Evolutionary conservation across 176 grass and related monocot species (phyloP).

Genomic region (Zoysia pacifica): DNA sequence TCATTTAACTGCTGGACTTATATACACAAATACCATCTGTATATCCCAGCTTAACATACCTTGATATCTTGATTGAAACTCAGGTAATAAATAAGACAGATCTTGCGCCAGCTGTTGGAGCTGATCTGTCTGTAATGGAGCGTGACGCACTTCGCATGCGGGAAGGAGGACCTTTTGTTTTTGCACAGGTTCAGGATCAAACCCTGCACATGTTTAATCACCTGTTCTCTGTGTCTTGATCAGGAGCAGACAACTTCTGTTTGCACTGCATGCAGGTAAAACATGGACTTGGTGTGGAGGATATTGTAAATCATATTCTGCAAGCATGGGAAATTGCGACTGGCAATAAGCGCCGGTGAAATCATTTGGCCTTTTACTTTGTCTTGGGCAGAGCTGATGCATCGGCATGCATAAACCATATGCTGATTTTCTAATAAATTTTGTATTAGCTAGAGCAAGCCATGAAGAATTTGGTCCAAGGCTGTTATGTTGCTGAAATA

Average conservation of each 20-base stretch:
- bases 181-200: slow-evolving; percentile 69
- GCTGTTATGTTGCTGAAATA: neutral
- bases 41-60: neutral
- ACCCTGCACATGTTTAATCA: neutral
- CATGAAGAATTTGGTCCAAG: neutral
- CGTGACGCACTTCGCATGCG: slow-evolving; percentile 80
- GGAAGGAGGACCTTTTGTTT: slow-evolving; percentile 89
- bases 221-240: neutral
- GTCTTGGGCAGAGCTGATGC: neutral
- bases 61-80: neutral
- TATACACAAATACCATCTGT: neutral
- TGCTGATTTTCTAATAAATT: neutral
- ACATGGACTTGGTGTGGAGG: slow-evolving; percentile 75
- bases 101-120: slow-evolving; percentile 79
- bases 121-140: slow-evolving; percentile 86
- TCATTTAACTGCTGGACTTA: neutral
- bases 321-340: slow-evolving; percentile 78
- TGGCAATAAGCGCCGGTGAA: slow-evolving; percentile 57
- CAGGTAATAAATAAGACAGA: slow-evolving; percentile 99
- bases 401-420: neutral
- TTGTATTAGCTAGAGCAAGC: neutral
- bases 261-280: slow-evolving; percentile 60
- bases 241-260: neutral
- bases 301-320: slow-evolving; percentile 76
- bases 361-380: too few relatives aligned